A percentile compares a stretch with the other conserved stretches of the same genome.
Evolutionary conservation across 1,284 basidiomycete genomes (phyloP).

Genomic region (Macrocystidia cucumis): DNA sequence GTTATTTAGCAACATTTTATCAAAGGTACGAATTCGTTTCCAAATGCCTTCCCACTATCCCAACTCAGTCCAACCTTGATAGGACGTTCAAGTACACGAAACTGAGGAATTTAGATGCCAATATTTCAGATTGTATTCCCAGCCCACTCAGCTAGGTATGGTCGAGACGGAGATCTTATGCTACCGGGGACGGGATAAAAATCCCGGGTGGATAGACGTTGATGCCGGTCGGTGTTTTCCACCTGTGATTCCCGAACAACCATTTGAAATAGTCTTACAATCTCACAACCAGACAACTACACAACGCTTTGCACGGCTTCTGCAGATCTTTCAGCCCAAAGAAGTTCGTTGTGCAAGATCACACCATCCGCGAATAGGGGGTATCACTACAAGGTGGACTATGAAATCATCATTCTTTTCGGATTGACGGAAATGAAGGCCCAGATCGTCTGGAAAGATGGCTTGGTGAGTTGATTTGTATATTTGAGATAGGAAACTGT

Average conservation of each 20-base stretch:
- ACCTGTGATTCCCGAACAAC: constrained; percentile 2
- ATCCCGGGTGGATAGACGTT: constrained; percentile 38
- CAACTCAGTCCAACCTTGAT: constrained; percentile 11
- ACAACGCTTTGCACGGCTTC: constrained; percentile 35
- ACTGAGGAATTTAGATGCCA: constrained; percentile 27
- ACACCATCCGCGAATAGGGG: too few relatives aligned
- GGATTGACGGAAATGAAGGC: constrained; percentile 32
- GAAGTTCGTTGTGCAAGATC: too few relatives aligned
- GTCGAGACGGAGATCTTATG: constrained; percentile 24
- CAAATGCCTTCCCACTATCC: background rate
- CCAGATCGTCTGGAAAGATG: constrained; percentile 21
- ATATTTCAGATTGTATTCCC: constrained; percentile 24
- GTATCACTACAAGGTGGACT: constrained; percentile 28
- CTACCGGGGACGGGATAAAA: constrained; percentile 29
- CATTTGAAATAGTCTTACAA: constrained; percentile 2
- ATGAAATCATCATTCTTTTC: constrained; percentile 40
- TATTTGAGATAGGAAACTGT: background rate
- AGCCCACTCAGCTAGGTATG: constrained; percentile 16
- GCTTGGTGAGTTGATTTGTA: constrained; percentile 23
- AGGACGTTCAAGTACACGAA: constrained; percentile 28
- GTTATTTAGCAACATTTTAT: constrained; percentile 23
- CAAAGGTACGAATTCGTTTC: constrained; percentile 14
- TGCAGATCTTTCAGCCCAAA: too few relatives aligned
- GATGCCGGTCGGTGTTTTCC: constrained; percentile 22
- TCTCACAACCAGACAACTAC: constrained; percentile 30